Percentiles rank a stretch among this genome's conserved stretches.
Conservation (phyloP, 192 early-diverging fungal species). For the Coemansia sp. region DNA sequence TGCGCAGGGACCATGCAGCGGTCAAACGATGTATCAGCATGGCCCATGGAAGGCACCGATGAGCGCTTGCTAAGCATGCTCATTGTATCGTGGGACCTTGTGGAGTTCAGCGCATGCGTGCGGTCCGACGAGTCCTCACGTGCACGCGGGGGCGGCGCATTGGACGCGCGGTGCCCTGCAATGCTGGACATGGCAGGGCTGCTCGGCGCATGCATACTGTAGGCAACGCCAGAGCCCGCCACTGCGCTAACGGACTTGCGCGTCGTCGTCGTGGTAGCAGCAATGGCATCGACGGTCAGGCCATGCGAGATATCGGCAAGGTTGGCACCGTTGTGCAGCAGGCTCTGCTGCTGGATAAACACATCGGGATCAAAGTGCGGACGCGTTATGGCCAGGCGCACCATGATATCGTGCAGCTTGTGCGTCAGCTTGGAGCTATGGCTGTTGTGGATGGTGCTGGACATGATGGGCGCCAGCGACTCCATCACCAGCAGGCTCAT, state of each 20-base stretch:
- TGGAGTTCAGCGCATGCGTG: slow-evolving; percentile 13
- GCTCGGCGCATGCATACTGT: neutral
- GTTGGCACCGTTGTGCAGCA: slow-evolving; percentile 17
- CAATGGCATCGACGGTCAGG: slow-evolving; percentile 43
- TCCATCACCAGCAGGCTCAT: slow-evolving; percentile 53
- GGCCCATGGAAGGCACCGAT: slow-evolving; percentile 33
- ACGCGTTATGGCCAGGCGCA: slow-evolving; percentile 48
- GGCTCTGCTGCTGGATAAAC: slow-evolving; percentile 48
- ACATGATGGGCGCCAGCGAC: slow-evolving; percentile 50
- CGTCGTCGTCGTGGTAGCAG: slow-evolving; percentile 29
- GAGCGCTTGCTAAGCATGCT: slow-evolving; percentile 54
- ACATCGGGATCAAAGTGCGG: slow-evolving; percentile 56
- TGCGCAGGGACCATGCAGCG: slow-evolving; percentile 51
- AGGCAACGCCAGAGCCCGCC: neutral
- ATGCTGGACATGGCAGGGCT: slow-evolving; percentile 11
- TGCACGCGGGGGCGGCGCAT: slow-evolving; percentile 33
- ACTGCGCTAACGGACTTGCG: slow-evolving; percentile 43
- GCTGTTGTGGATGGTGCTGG: slow-evolving; percentile 32
- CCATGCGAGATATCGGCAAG: slow-evolving; percentile 30
- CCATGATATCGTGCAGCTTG: slow-evolving; percentile 53
- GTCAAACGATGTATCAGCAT: slow-evolving; percentile 35
- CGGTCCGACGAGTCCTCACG: slow-evolving; percentile 46
- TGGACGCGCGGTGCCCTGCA: slow-evolving; percentile 30
- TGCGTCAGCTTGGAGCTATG: slow-evolving; percentile 49
- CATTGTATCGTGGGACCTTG: slow-evolving; percentile 37